These are phyloP conservation scores for Chernovozyma sophiae-reginae DNA, from an alignment of 1,139 yeast species.

Conservation along the genomic window DNA sequence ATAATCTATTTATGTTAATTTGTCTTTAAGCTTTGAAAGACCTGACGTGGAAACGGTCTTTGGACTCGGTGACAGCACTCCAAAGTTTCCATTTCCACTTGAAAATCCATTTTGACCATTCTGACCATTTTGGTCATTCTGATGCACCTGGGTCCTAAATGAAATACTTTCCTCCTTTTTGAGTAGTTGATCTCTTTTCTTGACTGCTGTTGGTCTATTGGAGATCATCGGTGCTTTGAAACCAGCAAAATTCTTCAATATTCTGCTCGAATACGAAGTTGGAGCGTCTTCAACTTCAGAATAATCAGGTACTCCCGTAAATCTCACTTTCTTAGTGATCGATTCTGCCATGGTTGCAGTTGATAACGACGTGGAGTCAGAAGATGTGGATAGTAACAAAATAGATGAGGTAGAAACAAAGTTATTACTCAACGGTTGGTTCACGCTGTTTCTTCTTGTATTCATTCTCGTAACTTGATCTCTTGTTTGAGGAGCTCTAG, in stretches of 20 bases:
- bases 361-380: slow-evolving; percentile 8
- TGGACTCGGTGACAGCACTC: slow-evolving; percentile 1
- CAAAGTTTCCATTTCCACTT: slow-evolving; percentile 3
- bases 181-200: slow-evolving; percentile 40
- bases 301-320: slow-evolving; percentile 50
- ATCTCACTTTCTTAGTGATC: slow-evolving; percentile 41
- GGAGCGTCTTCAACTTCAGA: slow-evolving; percentile 56
- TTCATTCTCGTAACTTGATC: slow-evolving; percentile 32
- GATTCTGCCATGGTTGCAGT: slow-evolving; percentile 3
- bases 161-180: slow-evolving; percentile 52
- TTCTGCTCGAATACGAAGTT: slow-evolving; percentile 41
- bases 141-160: slow-evolving; percentile 34
- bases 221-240: slow-evolving; percentile 25
- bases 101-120: neutral
- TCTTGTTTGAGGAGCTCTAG: slow-evolving; percentile 15
- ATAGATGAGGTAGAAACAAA: slow-evolving; percentile 10
- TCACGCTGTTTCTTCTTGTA: slow-evolving; percentile 28
- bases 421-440: slow-evolving; percentile 12
- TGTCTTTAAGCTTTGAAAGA: slow-evolving; percentile 4
- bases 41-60: slow-evolving; percentile 1
- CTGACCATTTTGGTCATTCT: neutral
- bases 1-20: no score
- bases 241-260: slow-evolving; percentile 44
- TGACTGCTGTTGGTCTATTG: slow-evolving; percentile 20
- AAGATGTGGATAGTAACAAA: neutral